Percentiles rank a stretch among this genome's conserved stretches.
These are phyloP conservation scores for Camillea tinctor DNA, from an alignment of 2,329 filamentous ascomycete genomes.

Conservation along the genomic window DNA sequence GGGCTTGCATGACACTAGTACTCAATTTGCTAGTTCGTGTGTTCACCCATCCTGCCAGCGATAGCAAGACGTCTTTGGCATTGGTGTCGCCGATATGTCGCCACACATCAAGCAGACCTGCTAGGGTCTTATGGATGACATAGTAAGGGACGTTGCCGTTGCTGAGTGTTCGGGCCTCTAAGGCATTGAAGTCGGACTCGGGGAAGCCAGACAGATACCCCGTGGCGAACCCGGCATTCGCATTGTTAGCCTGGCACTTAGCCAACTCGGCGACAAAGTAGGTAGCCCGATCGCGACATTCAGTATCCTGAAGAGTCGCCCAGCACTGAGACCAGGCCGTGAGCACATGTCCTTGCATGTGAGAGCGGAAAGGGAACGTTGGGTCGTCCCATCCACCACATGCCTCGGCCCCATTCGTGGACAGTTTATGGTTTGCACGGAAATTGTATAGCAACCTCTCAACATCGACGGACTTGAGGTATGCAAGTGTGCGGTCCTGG, in stretches of 20 bases:
- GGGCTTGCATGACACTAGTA: constrained; percentile 44
- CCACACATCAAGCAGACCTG: constrained; percentile 51
- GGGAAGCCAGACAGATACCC: constrained; percentile 53
- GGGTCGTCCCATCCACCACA: constrained; percentile 56
- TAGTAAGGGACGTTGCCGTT: constrained; percentile 56
- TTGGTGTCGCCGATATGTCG: constrained; percentile 41
- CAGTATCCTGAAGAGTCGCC: constrained; percentile 40
- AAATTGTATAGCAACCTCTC: constrained; percentile 50
- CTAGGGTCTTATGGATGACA: constrained; percentile 53
- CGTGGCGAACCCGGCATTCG: constrained; percentile 39
- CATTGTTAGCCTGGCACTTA: constrained; percentile 52
- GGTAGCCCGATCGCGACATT: constrained; percentile 44
- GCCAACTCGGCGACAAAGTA: constrained; percentile 46
- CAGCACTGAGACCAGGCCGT: constrained; percentile 51
- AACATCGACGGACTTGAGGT: constrained; percentile 44
- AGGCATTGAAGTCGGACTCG: constrained; percentile 46
- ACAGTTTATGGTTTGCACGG: constrained; percentile 44
- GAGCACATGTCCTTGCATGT: constrained; percentile 51
- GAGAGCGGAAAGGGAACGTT: constrained; percentile 51
- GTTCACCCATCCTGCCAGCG: constrained; percentile 49
- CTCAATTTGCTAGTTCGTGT: constrained; percentile 42
- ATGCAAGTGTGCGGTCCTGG: constrained; percentile 46
- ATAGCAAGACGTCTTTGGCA: constrained; percentile 43
- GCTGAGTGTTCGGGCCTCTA: constrained; percentile 43
- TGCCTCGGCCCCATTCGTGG: constrained; percentile 43